Base-by-base conservation (phyloP, 1,139 yeast species). In the Yamadazyma atlantica region DNA sequence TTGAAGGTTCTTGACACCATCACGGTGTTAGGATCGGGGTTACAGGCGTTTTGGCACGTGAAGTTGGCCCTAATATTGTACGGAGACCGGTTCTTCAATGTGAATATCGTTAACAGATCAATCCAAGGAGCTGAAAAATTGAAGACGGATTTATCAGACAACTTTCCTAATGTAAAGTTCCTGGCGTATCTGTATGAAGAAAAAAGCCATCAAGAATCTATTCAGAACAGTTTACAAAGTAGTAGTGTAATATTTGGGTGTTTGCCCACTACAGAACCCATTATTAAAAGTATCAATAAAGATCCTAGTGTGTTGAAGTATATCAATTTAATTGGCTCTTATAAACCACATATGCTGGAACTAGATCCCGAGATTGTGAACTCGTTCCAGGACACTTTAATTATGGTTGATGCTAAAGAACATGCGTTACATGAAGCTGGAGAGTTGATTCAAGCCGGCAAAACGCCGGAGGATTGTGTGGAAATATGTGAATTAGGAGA, bases 341-440 rank as follows among this genome's bases (percentile, higher is more conserved):
- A 81, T 53, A 80, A 80, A 52, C 85, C 86, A 3, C 73, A 75
- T 43, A 81, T 82, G 88, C 67, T 68, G 33, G 89, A 82, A 54
- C 72, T 80, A 37, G 85, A 80, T 41, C 62, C 69, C 19, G 62
- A 55, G 1, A 58, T 80, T 4, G 44, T 54, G 15, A 64, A 68
- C 7, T 51, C 61, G 40, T 45, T 53, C 27, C 44, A 42, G 1
- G 45, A 45, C 4, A 40, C 55, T 11, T 66, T 66, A 38, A 66
- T 82, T 21, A 57, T 82, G 5, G 86, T 82, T 3, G 89, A 82
- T 49, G 78, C 85, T 0, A 65, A 62, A 33, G 75, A 71, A 16
- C 84, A 80, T 42, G 68, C 80, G 3, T 54, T 77, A 19, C 62
- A 60, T 4, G 89, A 82, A 56, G 81, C 88, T 0, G 89, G 89